A percentile compares a stretch with the other conserved stretches of the same genome.
These are phyloP conservation scores for Candolleomyces aberdarensis DNA, from an alignment of 768 basidiomycete species.

Conservation along the genomic window DNA sequence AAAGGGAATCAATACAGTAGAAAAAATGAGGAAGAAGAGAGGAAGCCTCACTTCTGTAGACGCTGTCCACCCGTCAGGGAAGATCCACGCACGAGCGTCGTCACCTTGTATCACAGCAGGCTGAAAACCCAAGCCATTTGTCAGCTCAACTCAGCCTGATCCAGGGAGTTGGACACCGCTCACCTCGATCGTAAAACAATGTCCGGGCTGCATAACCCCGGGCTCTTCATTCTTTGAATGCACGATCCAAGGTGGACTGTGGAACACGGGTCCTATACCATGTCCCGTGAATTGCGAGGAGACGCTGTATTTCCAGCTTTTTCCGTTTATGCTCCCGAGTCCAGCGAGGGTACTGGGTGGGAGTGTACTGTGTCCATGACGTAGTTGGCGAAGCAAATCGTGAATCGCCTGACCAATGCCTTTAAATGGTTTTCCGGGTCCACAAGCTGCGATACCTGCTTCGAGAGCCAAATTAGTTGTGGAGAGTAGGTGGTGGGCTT, in stretches of 20 bases:
- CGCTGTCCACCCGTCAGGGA: slow-evolving; percentile 93
- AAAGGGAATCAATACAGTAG: background rate
- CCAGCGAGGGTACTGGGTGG: too few species aligned
- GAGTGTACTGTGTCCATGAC: too few species aligned
- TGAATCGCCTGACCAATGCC: slow-evolving; percentile 73
- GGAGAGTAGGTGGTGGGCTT: slow-evolving; percentile 61
- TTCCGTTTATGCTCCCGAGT: background rate
- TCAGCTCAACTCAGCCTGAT: background rate
- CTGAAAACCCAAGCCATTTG: slow-evolving; percentile 28
- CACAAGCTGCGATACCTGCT: slow-evolving; percentile 71
- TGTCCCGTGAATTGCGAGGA: slow-evolving; percentile 80
- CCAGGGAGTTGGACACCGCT: slow-evolving; percentile 6
- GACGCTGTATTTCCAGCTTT: slow-evolving; percentile 48
- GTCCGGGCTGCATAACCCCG: slow-evolving; percentile 76
- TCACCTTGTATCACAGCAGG: slow-evolving; percentile 77
- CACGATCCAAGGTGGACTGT: slow-evolving; percentile 78
- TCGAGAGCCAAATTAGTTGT: slow-evolving; percentile 64
- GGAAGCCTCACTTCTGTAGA: slow-evolving; percentile 65
- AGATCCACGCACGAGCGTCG: slow-evolving; percentile 68
- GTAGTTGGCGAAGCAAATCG: slow-evolving; percentile 27
- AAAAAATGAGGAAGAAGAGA: background rate
- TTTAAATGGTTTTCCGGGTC: slow-evolving; percentile 65
- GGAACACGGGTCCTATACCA: slow-evolving; percentile 82
- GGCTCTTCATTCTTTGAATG: slow-evolving; percentile 88
- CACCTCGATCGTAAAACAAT: slow-evolving; percentile 94